Evolutionary conservation across 495 filamentous ascomycete genomes (phyloP).

Genomic region (Mytilinidion resinicola): DNA sequence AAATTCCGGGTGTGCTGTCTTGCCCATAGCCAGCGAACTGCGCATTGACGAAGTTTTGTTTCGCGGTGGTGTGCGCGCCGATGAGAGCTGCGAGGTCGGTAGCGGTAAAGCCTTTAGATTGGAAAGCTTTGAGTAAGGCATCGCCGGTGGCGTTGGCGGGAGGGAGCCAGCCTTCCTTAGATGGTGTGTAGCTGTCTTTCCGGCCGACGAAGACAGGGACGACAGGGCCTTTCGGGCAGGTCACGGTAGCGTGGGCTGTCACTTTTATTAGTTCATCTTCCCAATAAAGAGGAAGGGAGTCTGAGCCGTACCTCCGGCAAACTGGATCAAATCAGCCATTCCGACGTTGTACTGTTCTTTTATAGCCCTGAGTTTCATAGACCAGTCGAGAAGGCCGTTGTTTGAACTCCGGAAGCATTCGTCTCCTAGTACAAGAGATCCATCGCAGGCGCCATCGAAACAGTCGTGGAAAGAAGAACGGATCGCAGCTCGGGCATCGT

Average conservation of each 20-base stretch:
- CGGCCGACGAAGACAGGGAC: constrained; percentile 38
- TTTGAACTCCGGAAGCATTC: constrained; percentile 21
- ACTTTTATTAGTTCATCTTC: constrained; percentile 8
- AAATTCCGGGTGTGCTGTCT: constrained; percentile 41
- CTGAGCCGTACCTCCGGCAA: neutral
- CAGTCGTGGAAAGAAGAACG: constrained; percentile 33
- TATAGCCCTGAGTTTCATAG: constrained; percentile 2
- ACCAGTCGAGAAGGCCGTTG: constrained; percentile 22
- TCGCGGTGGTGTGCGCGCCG: constrained; percentile 44
- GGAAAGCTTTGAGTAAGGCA: constrained; percentile 39
- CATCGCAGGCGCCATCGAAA: constrained; percentile 26
- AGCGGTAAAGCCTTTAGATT: constrained; percentile 43
- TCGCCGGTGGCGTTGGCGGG: constrained; percentile 29
- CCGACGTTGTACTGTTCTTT: constrained; percentile 21
- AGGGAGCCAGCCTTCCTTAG: constrained; percentile 35
- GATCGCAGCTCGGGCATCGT: constrained; percentile 26
- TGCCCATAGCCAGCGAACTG: constrained; percentile 30
- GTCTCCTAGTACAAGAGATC: constrained; percentile 26
- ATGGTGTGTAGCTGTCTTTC: constrained; percentile 29
- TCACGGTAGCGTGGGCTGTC: constrained; percentile 13
- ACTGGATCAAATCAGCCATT: constrained; percentile 30
- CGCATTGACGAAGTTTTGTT: constrained; percentile 42
- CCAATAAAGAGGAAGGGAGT: too few species aligned
- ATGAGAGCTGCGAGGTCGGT: constrained; percentile 44
- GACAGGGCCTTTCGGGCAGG: constrained; percentile 20